Evolutionary conservation across 352 stramenopile species (phyloP), one percentile per base, ranked within the genome.

Genomic region (Phytophthora colocasiae): DNA sequence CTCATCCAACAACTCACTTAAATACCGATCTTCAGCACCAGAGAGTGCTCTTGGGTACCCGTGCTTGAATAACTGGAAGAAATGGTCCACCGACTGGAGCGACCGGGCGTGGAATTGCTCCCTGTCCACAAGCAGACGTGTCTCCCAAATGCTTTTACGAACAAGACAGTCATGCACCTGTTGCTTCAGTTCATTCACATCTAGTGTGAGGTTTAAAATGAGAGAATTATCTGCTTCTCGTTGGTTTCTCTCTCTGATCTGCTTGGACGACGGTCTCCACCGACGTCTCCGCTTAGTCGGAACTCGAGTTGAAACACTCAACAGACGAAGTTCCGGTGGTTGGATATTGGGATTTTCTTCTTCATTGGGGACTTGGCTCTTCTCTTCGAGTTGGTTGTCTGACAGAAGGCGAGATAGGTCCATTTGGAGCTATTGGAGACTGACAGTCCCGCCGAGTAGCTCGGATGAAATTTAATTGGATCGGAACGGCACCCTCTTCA

Each of bases 1-100:
- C 11, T 61, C 17, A n/a, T 71, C 66, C 26, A 82, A 17, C 11
- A 66, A 34, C 11, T 44, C 29, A 0, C 27, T 15, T 26, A 85
- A 49, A 56, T 75, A 82, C 10, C 22, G 63, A 9, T 64, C 12
- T 26, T 79, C 63, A 0, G 22, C 39, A 2, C 22, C 11, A 2
- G 41, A 38, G 12, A 63, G 31, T 26, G 45, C 41, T 0, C 39
- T 14, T 3, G 58, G 72, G 27, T 73, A 68, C 2, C 69, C 73
- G 2, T 63, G 43, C 14, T 52, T 32, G 32, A 81, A 75, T n/a
- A 84, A 19, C 39, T 69, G 15, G 54, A 84, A 84, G 34, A 81
- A 80, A 8, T 67, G 41, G n/a, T 56, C 58, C 26, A 75, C 55
- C 8, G 57, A 61, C 32, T 61, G 41, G 27, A 80, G 17, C 14